These are phyloP conservation scores for Cordyceps fumosorosea DNA, from an alignment of 2,329 filamentous ascomycete genomes.

Conservation along the genomic window DNA sequence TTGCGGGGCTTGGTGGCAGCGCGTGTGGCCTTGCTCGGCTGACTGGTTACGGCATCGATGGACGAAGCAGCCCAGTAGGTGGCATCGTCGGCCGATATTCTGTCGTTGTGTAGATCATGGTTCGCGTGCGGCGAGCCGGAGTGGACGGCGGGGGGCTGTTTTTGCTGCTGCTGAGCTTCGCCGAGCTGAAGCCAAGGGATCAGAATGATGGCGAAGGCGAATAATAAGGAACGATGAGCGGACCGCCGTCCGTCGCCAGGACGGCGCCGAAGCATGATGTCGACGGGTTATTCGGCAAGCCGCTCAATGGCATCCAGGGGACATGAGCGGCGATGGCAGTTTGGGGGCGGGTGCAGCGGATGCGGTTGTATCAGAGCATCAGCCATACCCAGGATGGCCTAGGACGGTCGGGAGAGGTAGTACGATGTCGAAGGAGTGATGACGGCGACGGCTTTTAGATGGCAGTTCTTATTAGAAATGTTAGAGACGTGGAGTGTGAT, in stretches of 20 bases:
- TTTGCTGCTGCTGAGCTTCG: conserved; percentile 55
- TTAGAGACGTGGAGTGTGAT: neutral
- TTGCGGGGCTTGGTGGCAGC: conserved; percentile 19
- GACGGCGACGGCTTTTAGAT: neutral
- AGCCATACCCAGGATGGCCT: conserved; percentile 5
- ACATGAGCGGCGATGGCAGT: neutral
- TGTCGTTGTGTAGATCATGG: conserved; percentile 19
- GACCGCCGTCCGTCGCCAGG: conserved; percentile 49
- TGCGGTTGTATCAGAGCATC: neutral
- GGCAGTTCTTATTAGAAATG: neutral
- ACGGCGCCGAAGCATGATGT: conserved; percentile 62
- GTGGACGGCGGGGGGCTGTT: conserved; percentile 4
- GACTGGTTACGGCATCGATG: conserved; percentile 23
- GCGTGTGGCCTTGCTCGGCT: conserved; percentile 23
- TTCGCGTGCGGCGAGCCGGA: conserved; percentile 16
- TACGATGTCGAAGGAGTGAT: neutral
- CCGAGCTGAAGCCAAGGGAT: conserved; percentile 49
- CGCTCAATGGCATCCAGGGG: conserved; percentile 1
- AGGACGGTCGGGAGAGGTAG: neutral
- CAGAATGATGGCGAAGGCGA: conserved; percentile 53
- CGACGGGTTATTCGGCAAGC: conserved; percentile 11
- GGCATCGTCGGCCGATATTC: conserved; percentile 22
- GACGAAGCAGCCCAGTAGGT: conserved; percentile 12
- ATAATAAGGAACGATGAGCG: conserved; percentile 40
- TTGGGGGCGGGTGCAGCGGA: conserved; percentile 5